Evolutionary conservation across 2,329 filamentous ascomycete genomes (phyloP).

Genomic region (Intubia oerlemansii): DNA sequence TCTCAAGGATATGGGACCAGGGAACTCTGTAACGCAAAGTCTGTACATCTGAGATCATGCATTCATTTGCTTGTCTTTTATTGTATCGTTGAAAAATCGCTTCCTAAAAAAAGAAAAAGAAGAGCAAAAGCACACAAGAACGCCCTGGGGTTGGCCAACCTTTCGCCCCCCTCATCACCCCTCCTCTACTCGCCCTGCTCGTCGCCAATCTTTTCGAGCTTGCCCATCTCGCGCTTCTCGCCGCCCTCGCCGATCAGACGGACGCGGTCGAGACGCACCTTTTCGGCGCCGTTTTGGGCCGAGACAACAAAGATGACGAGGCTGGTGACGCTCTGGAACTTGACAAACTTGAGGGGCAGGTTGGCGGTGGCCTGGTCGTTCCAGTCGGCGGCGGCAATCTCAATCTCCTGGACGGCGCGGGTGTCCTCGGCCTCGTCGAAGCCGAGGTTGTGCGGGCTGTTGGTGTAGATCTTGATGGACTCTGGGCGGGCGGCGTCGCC

Average conservation of each 20-base stretch:
- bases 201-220: slow-evolving; percentile 88
- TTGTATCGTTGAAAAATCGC: too few relatives aligned
- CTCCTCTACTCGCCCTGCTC: too few relatives aligned
- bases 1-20: too few relatives aligned
- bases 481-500: slow-evolving; percentile 57
- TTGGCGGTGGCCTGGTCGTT: slow-evolving; percentile 54
- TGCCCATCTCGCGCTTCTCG: slow-evolving; percentile 81
- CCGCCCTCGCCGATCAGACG: slow-evolving; percentile 73
- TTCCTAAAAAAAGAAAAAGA: too few relatives aligned
- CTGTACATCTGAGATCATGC: too few relatives aligned
- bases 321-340: slow-evolving; percentile 86
- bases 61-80: too few relatives aligned
- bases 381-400: slow-evolving; percentile 60
- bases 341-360: slow-evolving; percentile 68
- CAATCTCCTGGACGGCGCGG: slow-evolving; percentile 58
- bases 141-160: too few relatives aligned
- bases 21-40: too few relatives aligned
- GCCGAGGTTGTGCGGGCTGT: slow-evolving; percentile 73
- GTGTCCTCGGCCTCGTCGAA: slow-evolving; percentile 90
- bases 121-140: too few relatives aligned
- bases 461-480: slow-evolving; percentile 69
- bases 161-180: too few relatives aligned
- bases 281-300: slow-evolving; percentile 65
- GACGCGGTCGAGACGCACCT: slow-evolving; percentile 62
- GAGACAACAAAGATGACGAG: slow-evolving; percentile 77